Evolutionary conservation across 805 yeast genomes (phyloP).

Genomic region (Komagataella pastoris): DNA sequence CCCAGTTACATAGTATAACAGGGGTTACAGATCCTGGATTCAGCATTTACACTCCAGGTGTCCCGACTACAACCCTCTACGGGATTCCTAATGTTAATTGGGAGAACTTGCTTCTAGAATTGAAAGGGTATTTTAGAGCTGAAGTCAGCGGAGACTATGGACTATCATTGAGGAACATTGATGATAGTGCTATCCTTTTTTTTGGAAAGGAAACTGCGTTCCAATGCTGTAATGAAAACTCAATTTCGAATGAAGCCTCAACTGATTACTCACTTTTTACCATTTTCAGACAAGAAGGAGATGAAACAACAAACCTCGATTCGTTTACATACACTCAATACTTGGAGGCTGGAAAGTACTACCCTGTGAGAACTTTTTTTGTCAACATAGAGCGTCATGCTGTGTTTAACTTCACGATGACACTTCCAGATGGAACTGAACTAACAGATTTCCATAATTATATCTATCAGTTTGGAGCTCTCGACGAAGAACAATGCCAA

Average conservation of each 20-base stretch:
- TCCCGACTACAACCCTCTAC: not conserved
- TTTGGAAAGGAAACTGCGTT: not conserved
- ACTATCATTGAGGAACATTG: not conserved
- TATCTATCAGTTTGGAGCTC: not conserved
- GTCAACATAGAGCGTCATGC: not conserved
- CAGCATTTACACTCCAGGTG: not conserved
- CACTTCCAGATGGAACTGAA: not conserved
- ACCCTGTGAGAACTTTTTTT: not conserved
- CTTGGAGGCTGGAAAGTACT: not conserved
- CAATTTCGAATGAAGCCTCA: not conserved
- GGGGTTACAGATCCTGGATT: not conserved
- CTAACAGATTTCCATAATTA: not conserved
- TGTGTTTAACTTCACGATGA: no score
- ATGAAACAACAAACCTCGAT: not conserved
- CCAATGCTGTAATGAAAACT: not conserved
- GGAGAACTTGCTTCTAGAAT: not conserved
- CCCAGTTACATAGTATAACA: not conserved
- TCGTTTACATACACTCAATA: not conserved
- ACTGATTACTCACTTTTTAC: not conserved
- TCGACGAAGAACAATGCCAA: no score
- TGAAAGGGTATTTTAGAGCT: not conserved
- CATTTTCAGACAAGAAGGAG: no score
- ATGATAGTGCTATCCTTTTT: not conserved
- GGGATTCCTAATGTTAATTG: not conserved
- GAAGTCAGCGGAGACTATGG: not conserved